A percentile compares a stretch with the other conserved stretches of the same genome.
These are phyloP conservation scores for Penicillium pulvis DNA, from an alignment of 495 filamentous ascomycete genomes.

Conservation along the genomic window DNA sequence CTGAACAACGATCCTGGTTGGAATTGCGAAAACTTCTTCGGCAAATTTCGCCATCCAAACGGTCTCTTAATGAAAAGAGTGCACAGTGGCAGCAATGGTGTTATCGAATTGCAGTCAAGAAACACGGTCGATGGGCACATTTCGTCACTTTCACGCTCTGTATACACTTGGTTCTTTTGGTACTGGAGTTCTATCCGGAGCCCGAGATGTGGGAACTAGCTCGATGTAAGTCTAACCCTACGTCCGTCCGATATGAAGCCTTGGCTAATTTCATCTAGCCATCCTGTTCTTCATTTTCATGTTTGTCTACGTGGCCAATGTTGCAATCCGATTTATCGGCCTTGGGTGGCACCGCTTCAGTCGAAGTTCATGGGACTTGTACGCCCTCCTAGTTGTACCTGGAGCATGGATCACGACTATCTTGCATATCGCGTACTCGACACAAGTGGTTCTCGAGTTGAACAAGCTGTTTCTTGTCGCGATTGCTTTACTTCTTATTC, in stretches of 20 bases:
- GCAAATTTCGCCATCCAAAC: constrained; percentile 91
- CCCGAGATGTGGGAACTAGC: constrained; percentile 61
- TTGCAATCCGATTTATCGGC: constrained; percentile 81
- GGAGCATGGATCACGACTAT: constrained; percentile 80
- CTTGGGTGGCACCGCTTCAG: constrained; percentile 92
- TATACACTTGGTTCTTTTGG: constrained; percentile 78
- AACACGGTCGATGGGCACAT: constrained; percentile 90
- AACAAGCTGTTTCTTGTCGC: constrained; percentile 95
- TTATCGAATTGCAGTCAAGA: constrained; percentile 90
- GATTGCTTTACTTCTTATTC: constrained; percentile 88
- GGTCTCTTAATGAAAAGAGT: constrained; percentile 71
- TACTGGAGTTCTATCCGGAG: constrained; percentile 84
- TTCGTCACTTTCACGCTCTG: constrained; percentile 76
- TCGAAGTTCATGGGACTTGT: constrained; percentile 94
- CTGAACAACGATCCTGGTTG: constrained; percentile 96
- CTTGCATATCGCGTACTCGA: constrained; percentile 57
- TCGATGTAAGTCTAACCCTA: constrained; percentile 47
- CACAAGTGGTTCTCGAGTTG: constrained; percentile 68
- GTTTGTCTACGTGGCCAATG: constrained; percentile 81
- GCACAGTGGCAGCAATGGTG: constrained; percentile 87
- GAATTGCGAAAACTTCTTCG: constrained; percentile 91
- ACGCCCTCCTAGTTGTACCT: constrained; percentile 79
- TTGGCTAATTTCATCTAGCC: constrained; percentile 39
- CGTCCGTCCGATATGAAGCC: constrained; percentile 6
- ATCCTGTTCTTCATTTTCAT: constrained; percentile 82